Base-by-base conservation (phyloP, 2,329 filamentous ascomycete genomes). In the Fusarium nurragi region DNA sequence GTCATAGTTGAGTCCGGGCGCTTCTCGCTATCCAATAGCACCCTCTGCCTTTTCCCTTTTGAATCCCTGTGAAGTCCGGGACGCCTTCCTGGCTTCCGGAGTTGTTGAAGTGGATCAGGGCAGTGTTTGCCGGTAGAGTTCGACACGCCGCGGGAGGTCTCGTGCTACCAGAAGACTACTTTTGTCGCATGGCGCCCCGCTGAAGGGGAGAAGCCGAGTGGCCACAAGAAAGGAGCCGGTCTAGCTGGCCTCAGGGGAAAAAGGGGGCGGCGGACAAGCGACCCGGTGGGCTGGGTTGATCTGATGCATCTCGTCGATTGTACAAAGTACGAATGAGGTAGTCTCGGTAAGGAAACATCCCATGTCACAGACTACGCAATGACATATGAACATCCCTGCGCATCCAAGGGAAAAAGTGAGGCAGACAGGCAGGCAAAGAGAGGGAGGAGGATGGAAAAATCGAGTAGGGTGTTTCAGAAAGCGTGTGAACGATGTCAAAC, bases 231-330 rank as follows among this genome's bases (percentile, higher is more conserved):
- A 43, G 57, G 56, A 54, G 49, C 54, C 54, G 52, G 54, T 41
- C 54, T 22, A 55, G 59, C 55, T 71, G 60, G 68, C 56, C 52
- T 60, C 66, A 71, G 68, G 70, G 69, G 70, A 69, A 72, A 61
- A 71, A 71, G 59, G 70, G 67, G 70, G 68, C 67, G 40, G 61
- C 67, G 68, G 70, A 53, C 70, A 63, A 67, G 61, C 62, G 70
- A 70, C 70, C 70, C 70, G 67, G 70, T 66, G 68, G 60, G 51
- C 70, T 72, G 70, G 70, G 70, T 72, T 72, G 70, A 72, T 72
- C 70, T 72, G 64, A 71, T 71, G 62, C 70, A 70, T 68, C 64
- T 62, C 48, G 68, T 61, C 63, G 64, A 63, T 60, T 54, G 57
- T 62, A 51, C 38, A 51, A 25, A 12, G 38, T 51, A 64, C 55